Conservation (phyloP, 768 basidiomycete species). For the Vararia minispora region DNA sequence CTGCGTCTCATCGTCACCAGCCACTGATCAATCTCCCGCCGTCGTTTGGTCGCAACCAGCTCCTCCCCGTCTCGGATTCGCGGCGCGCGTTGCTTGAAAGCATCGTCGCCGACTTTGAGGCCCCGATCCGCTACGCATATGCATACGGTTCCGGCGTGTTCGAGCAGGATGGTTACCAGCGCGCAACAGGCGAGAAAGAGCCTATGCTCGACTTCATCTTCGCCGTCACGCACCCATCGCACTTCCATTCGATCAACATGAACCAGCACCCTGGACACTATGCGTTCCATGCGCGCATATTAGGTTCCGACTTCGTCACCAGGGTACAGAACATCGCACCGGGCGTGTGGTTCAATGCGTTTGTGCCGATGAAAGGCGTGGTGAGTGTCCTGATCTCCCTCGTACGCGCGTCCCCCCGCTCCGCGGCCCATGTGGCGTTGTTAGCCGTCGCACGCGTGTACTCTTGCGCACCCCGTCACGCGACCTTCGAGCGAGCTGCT, state of each 20-base stretch:
- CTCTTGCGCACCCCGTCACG: too few species aligned
- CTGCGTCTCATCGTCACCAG: conserved; percentile 17
- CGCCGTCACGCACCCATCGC: conserved; percentile 84
- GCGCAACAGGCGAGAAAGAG: conserved; percentile 20
- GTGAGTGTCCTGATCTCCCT: conserved; percentile 36
- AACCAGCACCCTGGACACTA: conserved; percentile 88
- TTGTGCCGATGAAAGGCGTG: conserved; percentile 72
- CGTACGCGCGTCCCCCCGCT: neutral
- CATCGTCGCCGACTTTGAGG: conserved; percentile 72
- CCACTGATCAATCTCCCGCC: conserved; percentile 49
- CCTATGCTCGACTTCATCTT: conserved; percentile 98
- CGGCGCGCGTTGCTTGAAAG: conserved; percentile 72
- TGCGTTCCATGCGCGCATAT: conserved; percentile 70
- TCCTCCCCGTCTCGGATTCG: conserved; percentile 67
- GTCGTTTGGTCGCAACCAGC: conserved; percentile 71
- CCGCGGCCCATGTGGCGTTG: neutral
- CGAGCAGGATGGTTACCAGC: conserved; percentile 72
- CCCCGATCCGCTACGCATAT: conserved; percentile 92
- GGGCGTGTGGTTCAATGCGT: conserved; percentile 95
- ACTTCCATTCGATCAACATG: conserved; percentile 96
- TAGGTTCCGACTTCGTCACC: conserved; percentile 79
- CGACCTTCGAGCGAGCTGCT: too few species aligned
- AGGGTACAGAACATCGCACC: conserved; percentile 66
- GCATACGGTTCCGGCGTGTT: conserved; percentile 97
- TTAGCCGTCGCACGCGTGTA: too few species aligned